Evolutionary conservation across 441 rosid species (phyloP).

Genomic region (Jatropha podagrica): DNA sequence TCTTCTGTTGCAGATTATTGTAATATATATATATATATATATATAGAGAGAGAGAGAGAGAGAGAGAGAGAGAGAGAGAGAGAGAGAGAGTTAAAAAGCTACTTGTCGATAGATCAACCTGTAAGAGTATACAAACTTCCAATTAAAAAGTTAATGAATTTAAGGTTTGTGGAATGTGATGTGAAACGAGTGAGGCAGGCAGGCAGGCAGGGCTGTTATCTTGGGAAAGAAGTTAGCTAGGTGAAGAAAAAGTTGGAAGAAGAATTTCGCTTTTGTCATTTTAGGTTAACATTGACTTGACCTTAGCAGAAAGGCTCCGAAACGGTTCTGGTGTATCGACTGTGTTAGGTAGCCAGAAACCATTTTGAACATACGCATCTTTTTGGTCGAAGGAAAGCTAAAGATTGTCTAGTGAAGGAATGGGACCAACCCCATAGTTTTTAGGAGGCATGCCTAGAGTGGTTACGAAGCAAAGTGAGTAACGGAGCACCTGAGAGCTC

Average conservation of each 20-base stretch:
- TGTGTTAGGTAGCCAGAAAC: background rate
- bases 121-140: background rate
- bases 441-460: slow-evolving; percentile 48
- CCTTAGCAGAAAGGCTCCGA: slow-evolving; percentile 9
- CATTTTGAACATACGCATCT: background rate
- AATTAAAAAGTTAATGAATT: background rate
- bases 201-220: background rate
- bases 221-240: background rate
- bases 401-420: slow-evolving; percentile 1
- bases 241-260: background rate
- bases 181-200: background rate
- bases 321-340: background rate
- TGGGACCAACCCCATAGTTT: slow-evolving; percentile 18
- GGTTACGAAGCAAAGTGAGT: slow-evolving; percentile 48
- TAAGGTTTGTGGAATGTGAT: background rate
- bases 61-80: too few relatives aligned
- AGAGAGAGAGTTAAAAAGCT: background rate
- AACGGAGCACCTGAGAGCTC: background rate
- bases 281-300: slow-evolving; percentile 8
- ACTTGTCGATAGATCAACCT: background rate
- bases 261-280: slow-evolving; percentile 8
- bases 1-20: background rate
- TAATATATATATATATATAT: background rate
- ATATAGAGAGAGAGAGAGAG: too few relatives aligned
- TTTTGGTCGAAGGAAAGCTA: background rate